A percentile compares a stretch with the other conserved stretches of the same genome.
phyloP scores from a whole-genome alignment of 2,329 filamentous ascomycete species.

The Monilinia aucupariae region DNA sequence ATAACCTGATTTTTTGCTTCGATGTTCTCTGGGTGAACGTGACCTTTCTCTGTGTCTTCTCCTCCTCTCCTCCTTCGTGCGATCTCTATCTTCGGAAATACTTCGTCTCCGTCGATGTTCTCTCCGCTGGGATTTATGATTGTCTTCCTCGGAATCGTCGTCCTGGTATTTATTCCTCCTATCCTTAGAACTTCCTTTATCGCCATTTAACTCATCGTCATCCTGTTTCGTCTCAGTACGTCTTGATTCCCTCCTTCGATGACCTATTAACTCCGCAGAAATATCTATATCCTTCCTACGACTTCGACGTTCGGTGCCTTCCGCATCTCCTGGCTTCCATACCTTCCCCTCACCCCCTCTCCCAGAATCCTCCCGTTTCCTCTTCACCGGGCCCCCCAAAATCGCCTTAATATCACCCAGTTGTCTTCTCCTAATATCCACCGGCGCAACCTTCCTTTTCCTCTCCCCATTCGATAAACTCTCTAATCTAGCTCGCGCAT shows the following conservation, averaged over 20 bases:
- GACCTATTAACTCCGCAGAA: slow-evolving; percentile 8
- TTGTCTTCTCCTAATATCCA: slow-evolving; percentile 52
- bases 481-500: slow-evolving; percentile 66
- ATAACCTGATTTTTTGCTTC: slow-evolving; percentile 31
- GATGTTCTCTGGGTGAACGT: slow-evolving; percentile 24
- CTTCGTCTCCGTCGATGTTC: slow-evolving; percentile 34
- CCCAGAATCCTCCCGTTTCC: slow-evolving; percentile 23
- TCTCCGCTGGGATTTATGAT: slow-evolving; percentile 18
- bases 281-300: slow-evolving; percentile 3
- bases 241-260: slow-evolving; percentile 12
- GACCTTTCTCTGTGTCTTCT: slow-evolving; percentile 27
- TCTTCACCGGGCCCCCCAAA: slow-evolving; percentile 37
- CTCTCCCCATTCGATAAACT: slow-evolving; percentile 45
- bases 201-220: slow-evolving; percentile 10
- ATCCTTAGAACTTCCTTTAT: background rate
- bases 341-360: background rate
- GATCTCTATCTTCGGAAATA: slow-evolving; percentile 21
- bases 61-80: slow-evolving; percentile 21
- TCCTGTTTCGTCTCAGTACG: background rate
- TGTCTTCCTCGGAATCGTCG: slow-evolving; percentile 13
- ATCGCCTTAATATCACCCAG: slow-evolving; percentile 57
- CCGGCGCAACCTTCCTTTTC: slow-evolving; percentile 42
- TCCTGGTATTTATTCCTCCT: slow-evolving; percentile 11
- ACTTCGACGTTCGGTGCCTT: slow-evolving; percentile 13
- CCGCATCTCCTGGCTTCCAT: slow-evolving; percentile 2